Base-by-base conservation (phyloP, 208 protist species). In the Acanthamoeba castellanii region DNA sequence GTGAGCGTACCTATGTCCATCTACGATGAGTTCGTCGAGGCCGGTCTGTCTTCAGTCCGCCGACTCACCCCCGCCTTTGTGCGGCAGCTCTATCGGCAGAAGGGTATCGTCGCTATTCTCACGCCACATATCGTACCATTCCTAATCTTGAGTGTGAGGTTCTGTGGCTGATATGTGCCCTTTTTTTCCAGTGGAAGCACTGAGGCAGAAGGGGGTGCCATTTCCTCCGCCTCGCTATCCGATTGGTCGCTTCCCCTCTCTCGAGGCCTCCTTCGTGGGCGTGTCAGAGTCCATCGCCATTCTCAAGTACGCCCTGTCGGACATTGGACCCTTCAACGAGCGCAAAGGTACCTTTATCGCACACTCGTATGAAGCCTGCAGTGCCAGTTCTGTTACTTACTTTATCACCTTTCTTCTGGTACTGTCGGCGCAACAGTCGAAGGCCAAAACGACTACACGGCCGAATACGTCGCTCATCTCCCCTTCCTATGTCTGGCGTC, bases 11-110 rank as follows among this genome's bases (percentile, higher is more conserved):
- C 85, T 9, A 92, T 92, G 34, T 50, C 14, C 57, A 92, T 92
- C 14, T 70, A 92, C 61, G 85, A 92, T 14, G 85, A 92, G 61
- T 92, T 92, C 37, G 25, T 92, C 30, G 85, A 45, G 32, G 85
- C 85, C 9, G 85, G 85, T 2, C 34, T 92, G 34, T 20, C 14
- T 27, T 72, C 59, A 1, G 85, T 92, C 4, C 52, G 85, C 30
- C 52, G 61, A 6, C 85, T 92, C 61, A 52, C 85, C 37, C 85
- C 85, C 11, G 30, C 30, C 18, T 74, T 92, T 34, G 59, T 92
- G 13, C 14, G 85, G 18, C 85, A 92, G 30, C 30, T 45, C 34
- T 92, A 92, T 37, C 59, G 52, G 13, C 85, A 92, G 30, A 92
- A 72, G 25, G 27, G 76, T 85, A 50, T n/a, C 30, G 27, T 76